These are phyloP conservation scores for Lasiosphaeriaceae sp. DNA, from an alignment of 495 filamentous ascomycete species.

Conservation along the genomic window DNA sequence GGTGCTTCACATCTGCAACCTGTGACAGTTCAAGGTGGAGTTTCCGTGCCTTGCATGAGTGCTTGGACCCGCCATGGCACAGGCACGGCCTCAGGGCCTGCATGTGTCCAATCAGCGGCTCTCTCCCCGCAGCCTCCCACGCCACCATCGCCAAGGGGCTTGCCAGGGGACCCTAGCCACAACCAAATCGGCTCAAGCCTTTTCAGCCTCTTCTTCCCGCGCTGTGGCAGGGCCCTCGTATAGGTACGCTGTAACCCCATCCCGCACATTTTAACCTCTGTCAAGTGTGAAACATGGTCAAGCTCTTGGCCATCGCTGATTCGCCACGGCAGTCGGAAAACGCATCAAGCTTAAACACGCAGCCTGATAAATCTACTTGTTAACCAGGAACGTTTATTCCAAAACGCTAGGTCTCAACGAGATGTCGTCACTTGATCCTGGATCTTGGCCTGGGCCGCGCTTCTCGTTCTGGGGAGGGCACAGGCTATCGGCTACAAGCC, in stretches of 20 bases:
- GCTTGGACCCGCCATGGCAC: neutral
- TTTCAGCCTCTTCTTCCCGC: constrained; percentile 20
- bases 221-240: neutral
- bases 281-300: no score
- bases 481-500: no score
- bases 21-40: neutral
- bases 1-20: neutral
- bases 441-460: neutral
- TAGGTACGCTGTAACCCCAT: neutral
- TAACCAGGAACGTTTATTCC: no score
- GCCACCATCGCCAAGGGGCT: no score
- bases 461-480: no score
- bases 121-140: no score
- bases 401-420: no score
- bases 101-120: no score
- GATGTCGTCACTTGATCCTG: neutral
- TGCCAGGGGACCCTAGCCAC: neutral
- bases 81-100: no score
- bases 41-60: neutral
- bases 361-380: neutral
- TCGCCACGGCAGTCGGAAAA: constrained; percentile 17
- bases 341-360: constrained; percentile 12
- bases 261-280: no score
- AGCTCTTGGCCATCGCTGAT: constrained; percentile 2
- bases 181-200: constrained; percentile 9